These are phyloP conservation scores for Cercospora sp. DNA, from an alignment of 2,329 filamentous ascomycete genomes.

Conservation along the genomic window DNA sequence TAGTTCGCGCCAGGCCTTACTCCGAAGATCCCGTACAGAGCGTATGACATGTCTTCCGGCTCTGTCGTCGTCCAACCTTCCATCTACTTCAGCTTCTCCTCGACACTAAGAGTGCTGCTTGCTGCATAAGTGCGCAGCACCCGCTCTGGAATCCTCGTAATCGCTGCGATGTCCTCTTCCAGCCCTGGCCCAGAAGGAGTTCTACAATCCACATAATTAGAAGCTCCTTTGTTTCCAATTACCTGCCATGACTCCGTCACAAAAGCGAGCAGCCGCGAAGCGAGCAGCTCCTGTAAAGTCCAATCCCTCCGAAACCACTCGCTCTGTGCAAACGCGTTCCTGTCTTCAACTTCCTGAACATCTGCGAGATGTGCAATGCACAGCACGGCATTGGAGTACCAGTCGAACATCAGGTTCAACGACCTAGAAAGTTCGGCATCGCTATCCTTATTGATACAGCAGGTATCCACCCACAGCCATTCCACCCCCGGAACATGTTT, in stretches of 20 bases:
- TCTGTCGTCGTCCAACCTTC: conserved; percentile 21
- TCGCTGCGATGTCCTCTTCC: conserved; percentile 15
- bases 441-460: background rate
- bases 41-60: conserved; percentile 27
- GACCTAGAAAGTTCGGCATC: conserved; percentile 27
- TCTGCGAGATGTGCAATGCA: conserved; percentile 29
- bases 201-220: background rate
- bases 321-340: conserved; percentile 15
- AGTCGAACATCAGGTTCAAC: conserved; percentile 31
- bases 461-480: conserved; percentile 32
- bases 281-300: conserved; percentile 34
- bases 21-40: conserved; percentile 26
- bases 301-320: conserved; percentile 32
- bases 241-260: conserved; percentile 27
- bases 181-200: conserved; percentile 10
- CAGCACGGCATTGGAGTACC: conserved; percentile 26
- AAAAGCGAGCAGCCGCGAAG: conserved; percentile 25
- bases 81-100: conserved; percentile 27
- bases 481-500: conserved; percentile 18
- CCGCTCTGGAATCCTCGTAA: conserved; percentile 21
- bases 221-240: conserved; percentile 28
- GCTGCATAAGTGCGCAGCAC: conserved; percentile 20
- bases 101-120: conserved; percentile 15
- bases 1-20: conserved; percentile 25
- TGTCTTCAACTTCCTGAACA: conserved; percentile 16